Base-by-base conservation (phyloP, 2,329 filamentous ascomycete species). In the Arthrobotrys pseudoclavata region DNA sequence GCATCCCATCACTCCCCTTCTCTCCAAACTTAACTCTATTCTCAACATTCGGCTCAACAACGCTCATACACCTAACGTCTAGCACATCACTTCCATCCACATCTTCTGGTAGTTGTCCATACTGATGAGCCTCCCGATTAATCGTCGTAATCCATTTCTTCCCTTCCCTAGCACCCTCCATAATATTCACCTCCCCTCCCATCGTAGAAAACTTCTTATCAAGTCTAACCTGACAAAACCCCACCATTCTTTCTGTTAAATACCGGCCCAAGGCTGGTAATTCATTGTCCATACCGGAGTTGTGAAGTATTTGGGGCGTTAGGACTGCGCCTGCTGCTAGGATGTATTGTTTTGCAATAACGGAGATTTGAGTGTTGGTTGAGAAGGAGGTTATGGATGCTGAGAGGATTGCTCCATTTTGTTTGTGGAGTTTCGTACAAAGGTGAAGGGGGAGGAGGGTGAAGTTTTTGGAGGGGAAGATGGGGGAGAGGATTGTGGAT, bases 191-290 rank as follows among this genome's bases (percentile, higher is more conserved):
- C 7, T 79, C 79, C 5, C 52, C 52, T 15, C 1, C 12, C 4
- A 15, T n/a, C 13, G 2, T 10, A 22, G 52, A 40, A 13, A 57
- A 29, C 4, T 57, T 37, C n/a, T 75, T 55, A 42, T 81, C 79
- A 48, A 82, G 80, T 13, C 79, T 71, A 9, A 83, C 48, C 57
- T 82, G 81, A 70, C 81, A 82, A 57, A 83, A 81, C 2, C 79
- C 57, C 76, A 82, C 80, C 3, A 76, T 79, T 68, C 81, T 80
- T 40, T 82, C 81, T 0, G 81, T 82, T 15, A 82, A 40, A 42
- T 81, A 82, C 42, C 75, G 64, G 0, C 81, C 81, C 72, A 76
- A 22, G 4, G 72, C 74, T 1, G 79, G 79, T 9, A 72, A 71
- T 1, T 45, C 52, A 6, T 66, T n/a, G 15, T 42, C 13, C 52